Evolutionary conservation across 768 basidiomycete genomes (phyloP).

Genomic region (Chalciporus piperatus): DNA sequence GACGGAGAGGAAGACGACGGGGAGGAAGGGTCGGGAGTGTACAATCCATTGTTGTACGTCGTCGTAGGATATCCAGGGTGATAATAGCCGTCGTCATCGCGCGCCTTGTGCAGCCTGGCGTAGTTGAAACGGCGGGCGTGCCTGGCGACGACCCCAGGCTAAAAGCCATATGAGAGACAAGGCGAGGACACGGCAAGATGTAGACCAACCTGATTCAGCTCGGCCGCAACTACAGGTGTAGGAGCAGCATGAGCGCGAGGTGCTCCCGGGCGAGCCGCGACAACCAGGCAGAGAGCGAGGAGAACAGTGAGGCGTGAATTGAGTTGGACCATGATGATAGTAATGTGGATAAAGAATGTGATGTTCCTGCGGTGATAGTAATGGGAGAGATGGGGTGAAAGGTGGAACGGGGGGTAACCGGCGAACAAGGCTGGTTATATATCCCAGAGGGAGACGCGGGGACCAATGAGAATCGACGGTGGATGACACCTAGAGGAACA

Average conservation of each 20-base stretch:
- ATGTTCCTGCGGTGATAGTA: constrained; percentile 1
- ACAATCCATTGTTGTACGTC: constrained; percentile 4
- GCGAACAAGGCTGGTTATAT: constrained; percentile 16
- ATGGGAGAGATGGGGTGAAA: constrained; percentile 14
- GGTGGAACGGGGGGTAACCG: constrained; percentile 2
- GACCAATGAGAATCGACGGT: not conserved
- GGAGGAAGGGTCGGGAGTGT: not conserved
- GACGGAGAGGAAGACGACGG: not conserved
- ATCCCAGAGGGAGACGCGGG: constrained; percentile 5
- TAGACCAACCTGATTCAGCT: constrained; percentile 4
- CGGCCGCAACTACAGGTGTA: not conserved
- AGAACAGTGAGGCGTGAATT: constrained; percentile 27
- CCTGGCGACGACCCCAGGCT: constrained; percentile 6
- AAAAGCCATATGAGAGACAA: constrained; percentile 3
- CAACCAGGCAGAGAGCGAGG: constrained; percentile 27
- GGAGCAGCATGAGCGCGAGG: not conserved
- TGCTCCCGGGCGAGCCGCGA: constrained; percentile 7
- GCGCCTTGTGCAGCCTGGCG: constrained; percentile 6
- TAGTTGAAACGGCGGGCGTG: constrained; percentile 17
- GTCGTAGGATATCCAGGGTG: constrained; percentile 21
- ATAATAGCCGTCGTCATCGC: constrained; percentile 20
- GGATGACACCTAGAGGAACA: not conserved
- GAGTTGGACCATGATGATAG: constrained; percentile 30
- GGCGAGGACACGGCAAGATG: not conserved
- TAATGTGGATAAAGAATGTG: constrained; percentile 30